phyloP scores from a whole-genome alignment of 83 land plant genomes.

The Picea mariana region DNA sequence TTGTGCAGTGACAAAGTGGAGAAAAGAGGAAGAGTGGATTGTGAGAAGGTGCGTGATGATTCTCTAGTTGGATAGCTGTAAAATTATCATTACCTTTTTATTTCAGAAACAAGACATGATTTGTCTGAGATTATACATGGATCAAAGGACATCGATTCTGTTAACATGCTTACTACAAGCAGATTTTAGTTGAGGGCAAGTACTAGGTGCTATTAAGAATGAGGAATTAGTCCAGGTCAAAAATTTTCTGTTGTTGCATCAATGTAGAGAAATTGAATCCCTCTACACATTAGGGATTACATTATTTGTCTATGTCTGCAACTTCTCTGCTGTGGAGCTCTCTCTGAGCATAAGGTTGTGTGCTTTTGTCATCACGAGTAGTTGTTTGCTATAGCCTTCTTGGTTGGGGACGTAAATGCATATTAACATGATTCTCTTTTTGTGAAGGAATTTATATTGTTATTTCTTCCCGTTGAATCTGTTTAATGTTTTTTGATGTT shows the following conservation, averaged over 20 bases:
- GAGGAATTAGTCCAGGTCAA: neutral
- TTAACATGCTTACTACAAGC: neutral
- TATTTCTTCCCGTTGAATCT: neutral
- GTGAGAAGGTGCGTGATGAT: too few species aligned
- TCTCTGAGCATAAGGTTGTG: neutral
- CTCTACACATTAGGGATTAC: neutral
- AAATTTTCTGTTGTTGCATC: neutral
- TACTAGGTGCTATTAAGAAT: neutral
- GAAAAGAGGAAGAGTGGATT: neutral
- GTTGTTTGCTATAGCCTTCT: neutral
- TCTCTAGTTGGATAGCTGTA: neutral
- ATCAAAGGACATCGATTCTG: too few species aligned
- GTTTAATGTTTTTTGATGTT: neutral
- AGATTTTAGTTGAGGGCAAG: slow-evolving; percentile 1
- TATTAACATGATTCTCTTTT: neutral
- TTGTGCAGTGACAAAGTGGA: neutral
- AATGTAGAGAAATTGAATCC: neutral
- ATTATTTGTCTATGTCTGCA: neutral
- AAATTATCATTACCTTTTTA: neutral
- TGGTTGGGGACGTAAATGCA: neutral
- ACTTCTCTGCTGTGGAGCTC: neutral
- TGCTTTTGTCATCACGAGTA: neutral
- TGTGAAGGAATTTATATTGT: neutral
- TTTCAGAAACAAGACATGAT: neutral
- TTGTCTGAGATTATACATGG: neutral